A percentile compares a stretch with the other conserved stretches of the same genome.
Conservation (phyloP, 441 rosid species). For the Bruguiera hainesii region DNA sequence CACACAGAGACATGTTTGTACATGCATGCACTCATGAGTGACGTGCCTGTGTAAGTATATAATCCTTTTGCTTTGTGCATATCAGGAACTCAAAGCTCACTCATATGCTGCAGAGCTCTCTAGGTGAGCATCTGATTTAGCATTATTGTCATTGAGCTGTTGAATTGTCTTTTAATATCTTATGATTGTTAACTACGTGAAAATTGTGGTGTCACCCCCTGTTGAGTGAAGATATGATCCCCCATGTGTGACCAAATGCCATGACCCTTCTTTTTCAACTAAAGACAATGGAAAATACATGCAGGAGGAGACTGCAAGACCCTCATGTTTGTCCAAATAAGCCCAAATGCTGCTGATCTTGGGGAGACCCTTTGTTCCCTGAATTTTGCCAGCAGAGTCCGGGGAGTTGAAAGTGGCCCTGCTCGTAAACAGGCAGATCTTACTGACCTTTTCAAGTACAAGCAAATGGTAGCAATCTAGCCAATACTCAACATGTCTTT, state of each 20-base stretch:
- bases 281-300: constrained; percentile 8
- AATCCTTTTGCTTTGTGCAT: constrained; percentile 10
- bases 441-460: constrained; percentile 65
- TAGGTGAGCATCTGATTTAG: constrained; percentile 46
- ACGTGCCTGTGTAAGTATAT: not conserved
- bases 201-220: not conserved
- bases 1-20: too few species aligned
- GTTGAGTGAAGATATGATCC: too few species aligned
- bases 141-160: not conserved
- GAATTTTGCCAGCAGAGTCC: constrained; percentile 83
- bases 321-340: constrained; percentile 92
- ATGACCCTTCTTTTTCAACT: not conserved
- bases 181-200: not conserved
- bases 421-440: constrained; percentile 77
- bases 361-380: constrained; percentile 91
- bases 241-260: too few species aligned
- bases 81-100: constrained; percentile 98
- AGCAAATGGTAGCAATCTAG: constrained; percentile 63
- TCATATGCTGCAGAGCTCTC: constrained; percentile 90
- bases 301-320: constrained; percentile 95
- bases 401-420: constrained; percentile 89
- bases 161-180: not conserved
- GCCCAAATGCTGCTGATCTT: constrained; percentile 69
- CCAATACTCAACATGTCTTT: not conserved
- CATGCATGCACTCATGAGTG: too few species aligned